Evolutionary conservation across 768 basidiomycete genomes (phyloP), one percentile per base, ranked within the genome.

Genomic region (Boletus pseudo-olivaceus): DNA sequence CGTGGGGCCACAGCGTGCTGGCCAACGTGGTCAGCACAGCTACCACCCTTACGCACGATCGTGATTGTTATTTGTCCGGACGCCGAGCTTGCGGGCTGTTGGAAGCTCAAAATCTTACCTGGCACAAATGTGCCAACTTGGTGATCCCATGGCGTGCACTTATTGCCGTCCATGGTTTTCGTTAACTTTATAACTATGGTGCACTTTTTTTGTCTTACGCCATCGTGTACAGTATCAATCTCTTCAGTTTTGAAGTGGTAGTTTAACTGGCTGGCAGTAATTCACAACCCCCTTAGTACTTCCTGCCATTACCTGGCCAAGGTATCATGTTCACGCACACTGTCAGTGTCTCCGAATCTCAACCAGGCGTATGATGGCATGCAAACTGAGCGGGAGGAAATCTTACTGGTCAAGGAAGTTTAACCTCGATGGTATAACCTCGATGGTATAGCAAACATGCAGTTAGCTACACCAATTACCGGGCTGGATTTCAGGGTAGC

Each of bases 11-110:
- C 87, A 89, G 69, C 78, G 90, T 51, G 79, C 82, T 11, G 78
- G 73, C 2, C 84, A 86, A 62, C 74, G 89, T 34, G 88, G 90
- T 33, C 85, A 88, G 63, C 88, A 91, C 70, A 82, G 83, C 59
- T 93, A 87, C 72, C 90, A 92, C 62, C 90, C 90, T 0, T 93
- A 93, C 61, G 85, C 88, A 32, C 85, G 89, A 60, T 89, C 67
- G 66, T 62, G 59, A 61, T 48, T 27, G 49, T 47, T 52, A 19
- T 29, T 19, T 12, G 46, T 41, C 19, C 39, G 32, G 37, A 26
- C 34, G 49, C 17, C 17, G 51, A 47, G 17, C 15, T 20, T n/a
- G 46, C 10, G 9, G 34, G 15, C 11, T 17, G 47, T 15, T 42
- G 47, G 45, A 42, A 38, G 33, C 35, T 56, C 53, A 67, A 67